Evolutionary conservation across 306 rosid genomes (phyloP).

Genomic region (Trifolium pratense): DNA sequence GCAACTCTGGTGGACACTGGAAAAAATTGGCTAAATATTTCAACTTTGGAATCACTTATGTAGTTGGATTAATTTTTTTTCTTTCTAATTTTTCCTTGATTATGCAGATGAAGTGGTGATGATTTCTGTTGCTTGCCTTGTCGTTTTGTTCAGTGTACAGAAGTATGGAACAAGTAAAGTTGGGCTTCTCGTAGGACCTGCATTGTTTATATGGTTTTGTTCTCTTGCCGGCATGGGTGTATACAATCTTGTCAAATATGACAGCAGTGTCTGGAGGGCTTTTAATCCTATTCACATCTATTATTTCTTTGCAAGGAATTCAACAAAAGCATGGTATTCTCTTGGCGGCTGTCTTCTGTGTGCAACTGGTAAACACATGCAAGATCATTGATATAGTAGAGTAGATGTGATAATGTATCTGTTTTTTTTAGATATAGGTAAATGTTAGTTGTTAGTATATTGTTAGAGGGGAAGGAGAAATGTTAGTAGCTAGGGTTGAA

Average conservation of each 20-base stretch:
- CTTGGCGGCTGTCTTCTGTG: constrained; percentile 96
- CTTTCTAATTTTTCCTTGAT: constrained; percentile 37
- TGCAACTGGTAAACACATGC: constrained; percentile 74
- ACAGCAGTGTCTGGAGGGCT: constrained; percentile 80
- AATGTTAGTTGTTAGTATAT: no score
- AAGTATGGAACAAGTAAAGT: constrained; percentile 97
- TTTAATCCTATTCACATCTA: constrained; percentile 90
- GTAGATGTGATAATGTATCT: constrained; percentile 36
- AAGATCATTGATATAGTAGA: constrained; percentile 31
- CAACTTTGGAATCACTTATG: constrained; percentile 6
- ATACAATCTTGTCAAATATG: constrained; percentile 85
- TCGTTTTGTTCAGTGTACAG: constrained; percentile 90
- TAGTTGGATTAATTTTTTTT: constrained; percentile 32
- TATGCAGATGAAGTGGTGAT: constrained; percentile 85
- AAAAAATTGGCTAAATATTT: constrained; percentile 27
- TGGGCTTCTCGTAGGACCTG: constrained; percentile 96
- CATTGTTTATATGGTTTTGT: constrained; percentile 91
- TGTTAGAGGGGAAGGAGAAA: no score
- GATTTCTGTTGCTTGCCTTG: constrained; percentile 88
- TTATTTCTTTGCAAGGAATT: constrained; percentile 86
- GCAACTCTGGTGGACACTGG: constrained; percentile 23
- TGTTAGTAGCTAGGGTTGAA: no score
- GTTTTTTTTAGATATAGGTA: no score
- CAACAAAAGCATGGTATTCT: constrained; percentile 91
- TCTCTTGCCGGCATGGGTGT: constrained; percentile 79